Evolutionary conservation across 1,139 yeast genomes (phyloP).

Genomic region (Zhuliangozyma blackwelliae): DNA sequence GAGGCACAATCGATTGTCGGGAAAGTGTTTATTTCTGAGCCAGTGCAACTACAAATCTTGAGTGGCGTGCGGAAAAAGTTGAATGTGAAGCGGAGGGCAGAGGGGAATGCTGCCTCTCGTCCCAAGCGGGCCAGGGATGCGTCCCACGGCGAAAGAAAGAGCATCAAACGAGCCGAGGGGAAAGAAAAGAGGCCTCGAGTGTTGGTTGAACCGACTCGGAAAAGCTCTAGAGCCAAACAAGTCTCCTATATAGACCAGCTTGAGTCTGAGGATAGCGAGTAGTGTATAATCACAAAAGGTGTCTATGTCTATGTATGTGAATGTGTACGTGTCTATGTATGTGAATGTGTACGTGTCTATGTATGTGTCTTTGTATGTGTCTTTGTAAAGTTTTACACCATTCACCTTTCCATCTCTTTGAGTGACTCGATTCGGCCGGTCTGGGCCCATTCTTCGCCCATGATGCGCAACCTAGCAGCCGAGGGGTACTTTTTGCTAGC

Average conservation of each 20-base stretch:
- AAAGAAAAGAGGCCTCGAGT: too few species aligned
- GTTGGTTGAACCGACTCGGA: constrained; percentile 27
- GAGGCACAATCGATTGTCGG: constrained; percentile 45
- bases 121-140: too few species aligned
- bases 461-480: constrained; percentile 67
- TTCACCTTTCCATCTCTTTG: constrained; percentile 43
- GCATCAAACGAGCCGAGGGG: too few species aligned
- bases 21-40: constrained; percentile 48
- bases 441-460: constrained; percentile 73
- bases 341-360: neutral
- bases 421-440: constrained; percentile 44
- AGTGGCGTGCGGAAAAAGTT: constrained; percentile 23
- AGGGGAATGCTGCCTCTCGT: neutral
- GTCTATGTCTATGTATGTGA: constrained; percentile 1
- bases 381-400: too few species aligned
- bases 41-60: constrained; percentile 26
- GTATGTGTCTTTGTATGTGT: too few species aligned
- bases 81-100: constrained; percentile 10
- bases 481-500: constrained; percentile 58
- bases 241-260: constrained; percentile 35
- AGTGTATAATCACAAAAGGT: constrained; percentile 4
- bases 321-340: neutral
- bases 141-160: too few species aligned
- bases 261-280: constrained; percentile 15
- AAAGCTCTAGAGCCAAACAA: constrained; percentile 37